phyloP scores from a whole-genome alignment of 257 asterid species.

The Nemophila menziesii region DNA sequence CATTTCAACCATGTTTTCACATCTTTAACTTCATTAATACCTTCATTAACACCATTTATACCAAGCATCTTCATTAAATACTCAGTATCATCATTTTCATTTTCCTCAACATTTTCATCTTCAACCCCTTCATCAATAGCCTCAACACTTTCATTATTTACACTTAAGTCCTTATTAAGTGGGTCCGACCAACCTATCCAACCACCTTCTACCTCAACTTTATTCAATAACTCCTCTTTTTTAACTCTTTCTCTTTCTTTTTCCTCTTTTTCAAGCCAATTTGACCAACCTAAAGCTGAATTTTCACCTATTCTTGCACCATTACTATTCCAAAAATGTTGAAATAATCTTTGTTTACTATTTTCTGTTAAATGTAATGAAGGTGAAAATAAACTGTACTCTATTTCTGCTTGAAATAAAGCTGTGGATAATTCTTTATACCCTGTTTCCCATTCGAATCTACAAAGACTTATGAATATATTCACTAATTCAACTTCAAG shows the following conservation, averaged over 20 bases:
- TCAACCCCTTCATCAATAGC: conserved; percentile 30
- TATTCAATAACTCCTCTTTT: conserved; percentile 43
- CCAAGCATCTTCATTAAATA: conserved; percentile 79
- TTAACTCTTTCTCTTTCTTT: conserved; percentile 64
- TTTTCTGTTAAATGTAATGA: conserved; percentile 71
- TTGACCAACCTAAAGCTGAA: conserved; percentile 90
- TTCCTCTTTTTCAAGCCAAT: conserved; percentile 92
- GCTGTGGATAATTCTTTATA: conserved; percentile 93
- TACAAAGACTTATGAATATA: conserved; percentile 66
- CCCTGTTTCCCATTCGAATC: conserved; percentile 96
- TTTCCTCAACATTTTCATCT: conserved; percentile 49
- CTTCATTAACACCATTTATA: conserved; percentile 68
- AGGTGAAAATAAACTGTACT: conserved; percentile 74
- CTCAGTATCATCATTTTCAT: conserved; percentile 63
- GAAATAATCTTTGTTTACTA: conserved; percentile 75
- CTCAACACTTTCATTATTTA: conserved; percentile 22
- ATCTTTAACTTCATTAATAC: conserved; percentile 60
- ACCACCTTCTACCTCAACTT: conserved; percentile 76
- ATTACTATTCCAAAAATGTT: conserved; percentile 86
- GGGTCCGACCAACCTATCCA: conserved; percentile 98
- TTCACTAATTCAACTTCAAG: conserved; percentile 79
- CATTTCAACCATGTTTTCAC: conserved; percentile 72
- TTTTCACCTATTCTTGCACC: conserved; percentile 97
- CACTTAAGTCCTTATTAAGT: conserved; percentile 27
- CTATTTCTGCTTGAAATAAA: conserved; percentile 85